Percentiles rank a stretch among this genome's conserved stretches.
phyloP scores from a whole-genome alignment of 2,329 filamentous ascomycete genomes.

The Coniosporium uncinatum region DNA sequence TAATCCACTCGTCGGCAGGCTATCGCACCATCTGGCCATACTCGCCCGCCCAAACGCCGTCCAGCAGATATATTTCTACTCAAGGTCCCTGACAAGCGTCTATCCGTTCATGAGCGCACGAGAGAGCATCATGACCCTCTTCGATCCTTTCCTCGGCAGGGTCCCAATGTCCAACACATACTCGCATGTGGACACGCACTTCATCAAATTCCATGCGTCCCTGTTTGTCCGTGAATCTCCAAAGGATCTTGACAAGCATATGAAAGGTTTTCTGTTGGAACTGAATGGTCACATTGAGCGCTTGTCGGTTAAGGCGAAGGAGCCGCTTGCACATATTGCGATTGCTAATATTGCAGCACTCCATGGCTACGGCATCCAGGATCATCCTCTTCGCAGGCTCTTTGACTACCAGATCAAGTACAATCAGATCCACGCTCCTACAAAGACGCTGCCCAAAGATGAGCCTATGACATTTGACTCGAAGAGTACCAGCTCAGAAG shows the following conservation, averaged over 20 bases:
- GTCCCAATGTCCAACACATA: constrained; percentile 22
- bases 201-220: constrained; percentile 59
- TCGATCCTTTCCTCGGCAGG: constrained; percentile 44
- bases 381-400: constrained; percentile 39
- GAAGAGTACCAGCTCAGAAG: constrained; percentile 6
- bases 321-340: constrained; percentile 51
- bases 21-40: constrained; percentile 88
- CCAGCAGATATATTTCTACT: constrained; percentile 64
- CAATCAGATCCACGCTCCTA: constrained; percentile 11
- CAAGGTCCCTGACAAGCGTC: constrained; percentile 63
- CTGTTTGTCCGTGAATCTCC: constrained; percentile 49
- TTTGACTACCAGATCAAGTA: constrained; percentile 22
- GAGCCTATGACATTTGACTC: too few species aligned
- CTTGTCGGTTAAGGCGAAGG: constrained; percentile 45
- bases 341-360: constrained; percentile 49
- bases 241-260: constrained; percentile 39
- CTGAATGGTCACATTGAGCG: constrained; percentile 53
- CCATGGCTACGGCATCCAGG: constrained; percentile 45
- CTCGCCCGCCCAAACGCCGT: constrained; percentile 54
- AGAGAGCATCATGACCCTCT: constrained; percentile 65
- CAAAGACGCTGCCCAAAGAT: too few species aligned
- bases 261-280: constrained; percentile 42
- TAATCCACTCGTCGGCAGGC: constrained; percentile 65
- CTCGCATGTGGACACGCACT: constrained; percentile 48
- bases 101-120: constrained; percentile 62